Evolutionary conservation across 257 asterid genomes (phyloP).

Genomic region (Solanum corneliomulleri): DNA sequence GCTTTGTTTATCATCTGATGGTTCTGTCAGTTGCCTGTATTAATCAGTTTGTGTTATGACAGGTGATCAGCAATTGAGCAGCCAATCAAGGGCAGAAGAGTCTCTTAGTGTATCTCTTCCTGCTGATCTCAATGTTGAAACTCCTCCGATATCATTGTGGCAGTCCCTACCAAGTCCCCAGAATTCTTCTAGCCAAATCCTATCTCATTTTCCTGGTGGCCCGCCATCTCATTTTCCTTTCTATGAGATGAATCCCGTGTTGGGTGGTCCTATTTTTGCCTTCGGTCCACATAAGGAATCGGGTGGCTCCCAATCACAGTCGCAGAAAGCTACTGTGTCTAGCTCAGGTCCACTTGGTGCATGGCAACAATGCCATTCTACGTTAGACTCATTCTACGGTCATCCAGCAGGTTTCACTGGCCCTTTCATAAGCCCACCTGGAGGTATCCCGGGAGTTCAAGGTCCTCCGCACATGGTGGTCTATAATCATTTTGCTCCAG

Average conservation of each 20-base stretch:
- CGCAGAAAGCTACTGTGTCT: conserved; percentile 43
- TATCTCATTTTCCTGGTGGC: conserved; percentile 79
- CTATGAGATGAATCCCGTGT: conserved; percentile 80
- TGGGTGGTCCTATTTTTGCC: conserved; percentile 82
- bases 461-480: conserved; percentile 96
- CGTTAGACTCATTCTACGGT: conserved; percentile 82
- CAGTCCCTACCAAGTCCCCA: conserved; percentile 81
- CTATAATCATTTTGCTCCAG: conserved; percentile 95
- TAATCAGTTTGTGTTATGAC: conserved; percentile 20
- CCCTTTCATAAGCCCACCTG: conserved; percentile 66
- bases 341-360: conserved; percentile 62
- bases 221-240: conserved; percentile 84
- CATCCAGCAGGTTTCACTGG: conserved; percentile 74
- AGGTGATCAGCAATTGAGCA: conserved; percentile 43
- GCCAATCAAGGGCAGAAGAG: conserved; percentile 65
- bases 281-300: conserved; percentile 74
- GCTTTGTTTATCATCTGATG: background rate
- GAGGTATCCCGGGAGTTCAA: conserved; percentile 84
- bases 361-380: conserved; percentile 83
- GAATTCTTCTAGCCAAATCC: conserved; percentile 60
- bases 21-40: background rate
- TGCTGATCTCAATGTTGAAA: conserved; percentile 92
- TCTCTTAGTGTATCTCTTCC: conserved; percentile 82
- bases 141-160: conserved; percentile 86
- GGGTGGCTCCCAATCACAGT: conserved; percentile 53